Evolutionary conservation across 2,329 filamentous ascomycete species (phyloP).

Genomic region (Epichloe sibirici): DNA sequence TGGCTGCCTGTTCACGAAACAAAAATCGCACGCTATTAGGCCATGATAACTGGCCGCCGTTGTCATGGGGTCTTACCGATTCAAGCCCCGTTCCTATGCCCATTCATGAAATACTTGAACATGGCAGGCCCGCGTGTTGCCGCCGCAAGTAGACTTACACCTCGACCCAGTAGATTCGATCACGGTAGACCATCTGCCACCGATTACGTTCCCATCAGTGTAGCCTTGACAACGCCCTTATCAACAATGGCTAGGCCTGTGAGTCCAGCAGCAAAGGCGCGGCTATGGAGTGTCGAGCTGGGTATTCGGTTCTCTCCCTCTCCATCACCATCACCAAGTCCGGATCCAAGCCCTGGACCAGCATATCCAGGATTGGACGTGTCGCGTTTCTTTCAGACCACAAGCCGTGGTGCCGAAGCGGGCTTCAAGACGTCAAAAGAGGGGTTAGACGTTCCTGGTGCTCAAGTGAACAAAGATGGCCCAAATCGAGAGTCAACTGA

Average conservation of each 20-base stretch:
- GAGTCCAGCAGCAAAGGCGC: slow-evolving; percentile 6
- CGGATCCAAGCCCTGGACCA: slow-evolving; percentile 4
- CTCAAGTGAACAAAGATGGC: neutral
- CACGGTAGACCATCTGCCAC: neutral
- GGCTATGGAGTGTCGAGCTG: slow-evolving; percentile 18
- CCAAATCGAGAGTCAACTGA: neutral
- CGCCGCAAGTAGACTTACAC: slow-evolving; percentile 13
- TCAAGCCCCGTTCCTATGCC: neutral
- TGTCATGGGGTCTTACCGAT: slow-evolving; percentile 6
- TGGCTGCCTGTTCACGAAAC: slow-evolving; percentile 5
- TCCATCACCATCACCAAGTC: slow-evolving; percentile 10
- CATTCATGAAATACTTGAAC: slow-evolving; percentile 11
- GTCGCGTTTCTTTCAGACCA: slow-evolving; percentile 15
- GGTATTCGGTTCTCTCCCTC: slow-evolving; percentile 18
- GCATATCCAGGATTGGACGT: slow-evolving; percentile 16
- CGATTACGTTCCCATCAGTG: neutral
- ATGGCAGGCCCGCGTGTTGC: slow-evolving; percentile 11
- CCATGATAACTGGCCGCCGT: slow-evolving; percentile 10
- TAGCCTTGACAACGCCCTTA: neutral
- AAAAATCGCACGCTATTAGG: slow-evolving; percentile 1
- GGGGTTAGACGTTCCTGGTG: neutral
- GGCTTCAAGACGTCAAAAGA: neutral
- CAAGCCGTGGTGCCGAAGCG: neutral
- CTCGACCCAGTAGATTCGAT: neutral
- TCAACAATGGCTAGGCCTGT: slow-evolving; percentile 6